Base-by-base conservation (phyloP, 1,139 yeast species). In the Candida freyschussii region DNA sequence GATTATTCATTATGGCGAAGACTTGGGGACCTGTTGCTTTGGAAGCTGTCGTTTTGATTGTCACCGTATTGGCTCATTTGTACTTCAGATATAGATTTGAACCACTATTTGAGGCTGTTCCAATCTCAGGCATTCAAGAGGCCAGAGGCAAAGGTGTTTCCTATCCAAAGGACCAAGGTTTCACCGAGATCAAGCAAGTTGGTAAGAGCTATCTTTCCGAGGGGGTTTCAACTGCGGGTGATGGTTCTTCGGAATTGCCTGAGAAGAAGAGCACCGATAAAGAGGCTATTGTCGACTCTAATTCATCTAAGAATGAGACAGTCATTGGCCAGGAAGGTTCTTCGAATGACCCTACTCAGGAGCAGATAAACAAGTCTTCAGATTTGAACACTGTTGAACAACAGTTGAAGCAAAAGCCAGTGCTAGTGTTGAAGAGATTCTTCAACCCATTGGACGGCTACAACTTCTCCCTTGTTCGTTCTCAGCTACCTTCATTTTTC, bases 1-100 rank as follows among this genome's bases (percentile, higher is more conserved):
- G 86, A 27, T 57, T 81, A 48, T 80, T 80, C 54, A 79, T 76
- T 21, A 79, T 80, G 65, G 68, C 74, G 28, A 76, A 78, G 59
- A 67, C 78, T 37, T 80, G 87, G 87, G 85, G 81, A 17, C 76
- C 82, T 44, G 71, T 78, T 43, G 83, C 71, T 1, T 62, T 81
- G 40, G 85, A 78, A 56, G 76, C 63, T 29, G 65, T 77, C 13
- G 59, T 67, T 30, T 47, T 78, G 20, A 68, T 55, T 14, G 66
- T 62, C 27, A 76, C 86, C 9, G 76, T 68, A 15, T 59, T 63
- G 30, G 60, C 69, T 31, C 85, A 78, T 49, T 32, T 79, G 20
- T 78, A 67, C 55, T 62, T 75, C 54, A 75, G 75, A 55, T 56
- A 69, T 55, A 69, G 57, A 41, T 79, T 79, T 54, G 66, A 75